These are phyloP conservation scores for Plasmodium adleri DNA, from an alignment of 169 alveolate species.

Conservation along the genomic window DNA sequence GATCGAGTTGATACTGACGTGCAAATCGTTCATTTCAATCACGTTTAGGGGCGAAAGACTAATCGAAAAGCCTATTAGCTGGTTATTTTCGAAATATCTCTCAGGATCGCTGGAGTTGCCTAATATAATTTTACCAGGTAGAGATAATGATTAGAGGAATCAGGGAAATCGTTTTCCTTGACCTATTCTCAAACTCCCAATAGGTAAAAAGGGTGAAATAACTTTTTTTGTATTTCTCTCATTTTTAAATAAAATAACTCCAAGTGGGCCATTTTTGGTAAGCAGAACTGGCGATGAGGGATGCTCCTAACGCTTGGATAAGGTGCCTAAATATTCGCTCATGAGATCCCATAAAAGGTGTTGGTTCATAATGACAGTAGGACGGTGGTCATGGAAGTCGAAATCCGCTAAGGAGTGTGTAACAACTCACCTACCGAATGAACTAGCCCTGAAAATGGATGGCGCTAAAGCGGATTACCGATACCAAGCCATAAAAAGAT, in stretches of 20 bases:
- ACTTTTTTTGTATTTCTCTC: neutral
- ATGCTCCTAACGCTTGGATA: constrained; percentile 93
- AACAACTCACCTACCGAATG: constrained; percentile 95
- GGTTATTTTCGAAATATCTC: constrained; percentile 95
- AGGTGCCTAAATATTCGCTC: constrained; percentile 93
- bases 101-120: constrained; percentile 93
- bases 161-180: constrained; percentile 81
- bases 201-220: constrained; percentile 1
- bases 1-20: constrained; percentile 94
- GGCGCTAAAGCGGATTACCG: constrained; percentile 94
- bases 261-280: constrained; percentile 95
- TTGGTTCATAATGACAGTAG: constrained; percentile 92
- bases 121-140: constrained; percentile 89
- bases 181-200: constrained; percentile 87
- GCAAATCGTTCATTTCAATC: constrained; percentile 93
- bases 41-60: constrained; percentile 95
- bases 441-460: constrained; percentile 93
- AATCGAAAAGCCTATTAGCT: constrained; percentile 95
- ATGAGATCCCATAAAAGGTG: constrained; percentile 93
- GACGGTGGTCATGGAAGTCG: constrained; percentile 95
- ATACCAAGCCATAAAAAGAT: constrained; percentile 86
- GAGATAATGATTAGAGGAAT: constrained; percentile 92
- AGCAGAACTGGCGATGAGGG: constrained; percentile 96
- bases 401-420: too few species aligned
- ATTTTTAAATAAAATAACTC: constrained; percentile 88